A percentile compares a stretch with the other conserved stretches of the same genome.
phyloP scores from a whole-genome alignment of 1,284 basidiomycete species.

The Ceratobasidium theobromae region DNA sequence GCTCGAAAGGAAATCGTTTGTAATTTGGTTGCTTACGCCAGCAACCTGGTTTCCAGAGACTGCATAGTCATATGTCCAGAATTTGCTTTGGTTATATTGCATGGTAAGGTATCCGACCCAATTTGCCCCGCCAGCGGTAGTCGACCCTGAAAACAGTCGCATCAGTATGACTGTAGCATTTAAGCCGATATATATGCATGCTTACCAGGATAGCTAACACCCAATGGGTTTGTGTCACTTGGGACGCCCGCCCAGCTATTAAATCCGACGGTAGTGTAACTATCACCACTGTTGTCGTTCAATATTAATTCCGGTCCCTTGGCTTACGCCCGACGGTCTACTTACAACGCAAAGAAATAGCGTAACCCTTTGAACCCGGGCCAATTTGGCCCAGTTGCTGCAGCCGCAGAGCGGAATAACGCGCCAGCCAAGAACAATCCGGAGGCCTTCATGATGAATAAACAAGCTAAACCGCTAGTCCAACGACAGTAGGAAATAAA shows the following conservation, averaged over 20 bases:
- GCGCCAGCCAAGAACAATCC: background rate
- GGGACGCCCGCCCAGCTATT: background rate
- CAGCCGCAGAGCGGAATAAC: background rate
- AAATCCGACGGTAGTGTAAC: background rate
- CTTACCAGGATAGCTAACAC: background rate
- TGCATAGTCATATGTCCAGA: background rate
- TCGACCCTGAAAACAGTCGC: background rate
- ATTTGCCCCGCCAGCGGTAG: background rate
- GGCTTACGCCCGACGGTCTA: background rate
- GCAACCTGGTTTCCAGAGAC: background rate
- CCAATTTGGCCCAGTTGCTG: background rate
- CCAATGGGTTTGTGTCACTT: background rate
- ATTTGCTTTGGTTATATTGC: constrained; percentile 6
- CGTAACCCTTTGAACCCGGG: background rate
- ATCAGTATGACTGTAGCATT: background rate
- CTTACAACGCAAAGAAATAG: constrained; percentile 3
- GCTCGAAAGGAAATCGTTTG: background rate
- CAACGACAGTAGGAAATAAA: too few species aligned
- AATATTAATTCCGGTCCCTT: background rate
- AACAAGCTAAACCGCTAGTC: too few species aligned
- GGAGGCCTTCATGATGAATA: background rate
- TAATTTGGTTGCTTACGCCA: background rate
- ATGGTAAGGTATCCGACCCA: constrained; percentile 4
- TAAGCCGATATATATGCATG: background rate
- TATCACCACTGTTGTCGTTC: background rate